phyloP scores from a whole-genome alignment of 108 stramenopile genomes.

The Thalassiosira profunda region DNA sequence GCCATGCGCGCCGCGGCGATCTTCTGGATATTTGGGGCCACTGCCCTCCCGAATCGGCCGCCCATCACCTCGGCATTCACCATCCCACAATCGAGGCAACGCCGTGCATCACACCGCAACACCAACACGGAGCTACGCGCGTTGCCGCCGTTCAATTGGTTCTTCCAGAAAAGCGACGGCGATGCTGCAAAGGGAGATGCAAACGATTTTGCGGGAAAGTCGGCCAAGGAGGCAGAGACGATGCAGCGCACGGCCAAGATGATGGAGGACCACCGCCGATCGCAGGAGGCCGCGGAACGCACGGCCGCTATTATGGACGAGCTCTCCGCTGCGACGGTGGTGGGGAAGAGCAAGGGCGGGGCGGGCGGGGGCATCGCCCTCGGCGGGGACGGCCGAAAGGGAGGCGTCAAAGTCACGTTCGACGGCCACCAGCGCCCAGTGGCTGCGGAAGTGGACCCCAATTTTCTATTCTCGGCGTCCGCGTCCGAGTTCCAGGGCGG shows the following conservation, averaged over 20 bases:
- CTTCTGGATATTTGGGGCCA: too few relatives aligned
- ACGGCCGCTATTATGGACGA: constrained; percentile 44
- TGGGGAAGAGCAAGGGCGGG: constrained; percentile 35
- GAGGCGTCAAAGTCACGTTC: constrained; percentile 46
- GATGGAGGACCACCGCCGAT: constrained; percentile 48
- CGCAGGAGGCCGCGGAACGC: constrained; percentile 40
- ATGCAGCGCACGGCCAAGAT: constrained; percentile 47
- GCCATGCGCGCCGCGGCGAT: too few relatives aligned
- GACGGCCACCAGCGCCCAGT: constrained; percentile 40
- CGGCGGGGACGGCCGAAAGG: constrained; percentile 1
- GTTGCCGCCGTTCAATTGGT: too few relatives aligned
- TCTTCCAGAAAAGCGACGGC: neutral
- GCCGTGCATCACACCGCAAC: too few relatives aligned
- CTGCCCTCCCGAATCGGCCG: too few relatives aligned
- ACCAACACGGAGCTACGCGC: too few relatives aligned
- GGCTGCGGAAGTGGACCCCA: constrained; percentile 36
- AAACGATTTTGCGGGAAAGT: neutral
- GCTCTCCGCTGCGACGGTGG: constrained; percentile 17
- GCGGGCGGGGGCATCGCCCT: neutral
- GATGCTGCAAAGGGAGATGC: too few relatives aligned
- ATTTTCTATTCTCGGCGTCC: constrained; percentile 32
- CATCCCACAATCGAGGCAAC: too few relatives aligned
- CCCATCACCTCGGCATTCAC: too few relatives aligned
- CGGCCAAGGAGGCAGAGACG: constrained; percentile 7
- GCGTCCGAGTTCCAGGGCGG: neutral